Base-by-base conservation (phyloP, 139 green algal genomes). In the Limnomonas spitsbergensis region DNA sequence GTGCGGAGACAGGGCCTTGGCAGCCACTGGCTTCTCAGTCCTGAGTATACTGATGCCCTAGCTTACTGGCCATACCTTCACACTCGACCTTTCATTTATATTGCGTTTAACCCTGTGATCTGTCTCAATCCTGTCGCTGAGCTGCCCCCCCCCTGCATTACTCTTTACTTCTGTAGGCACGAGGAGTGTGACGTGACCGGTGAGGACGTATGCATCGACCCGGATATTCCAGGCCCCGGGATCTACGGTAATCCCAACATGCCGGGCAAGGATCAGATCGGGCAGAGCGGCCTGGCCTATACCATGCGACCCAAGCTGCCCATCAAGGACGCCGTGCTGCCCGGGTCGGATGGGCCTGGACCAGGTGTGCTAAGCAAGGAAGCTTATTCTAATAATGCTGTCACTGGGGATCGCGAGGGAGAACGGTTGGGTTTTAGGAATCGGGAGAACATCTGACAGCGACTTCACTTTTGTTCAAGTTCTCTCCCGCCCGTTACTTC, bases 221-320 rank as follows among this genome's bases (percentile, higher is more conserved):
- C 77, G 4, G 77, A 81, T 42, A 54, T 82, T n/a, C 78, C 78
- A 34, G 69, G 69, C 2, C 78, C 78, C 29, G 78, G 78, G 7
- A 47, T 47, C 37, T 82, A 82, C 70, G 52, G 67, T 24, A 61
- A 69, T 31, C 78, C 78, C 1, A 36, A 81, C 36, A 52, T 38
- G 6, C 47, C 47, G 20, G 56, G 56, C 7, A 24, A 70, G 56
- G 56, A 70, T 4, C 56, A 37, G 14, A 70, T 70, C 6, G 56
- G 56, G 7, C 9, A 38, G 14, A 37, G 37, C 4, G 78, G 78
- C 1, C 78, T 69, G 26, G 78, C 78, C 3, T 82, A 61, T 47
- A 79, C 38, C 35, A 74, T 82, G 26, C 53, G 69, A n/a, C 78
- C 78, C 0, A 14, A 54, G 34, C 4, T 82, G 31, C 7, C 9